phyloP scores from a whole-genome alignment of 352 stramenopile species.

The Phytophthora citricola region DNA sequence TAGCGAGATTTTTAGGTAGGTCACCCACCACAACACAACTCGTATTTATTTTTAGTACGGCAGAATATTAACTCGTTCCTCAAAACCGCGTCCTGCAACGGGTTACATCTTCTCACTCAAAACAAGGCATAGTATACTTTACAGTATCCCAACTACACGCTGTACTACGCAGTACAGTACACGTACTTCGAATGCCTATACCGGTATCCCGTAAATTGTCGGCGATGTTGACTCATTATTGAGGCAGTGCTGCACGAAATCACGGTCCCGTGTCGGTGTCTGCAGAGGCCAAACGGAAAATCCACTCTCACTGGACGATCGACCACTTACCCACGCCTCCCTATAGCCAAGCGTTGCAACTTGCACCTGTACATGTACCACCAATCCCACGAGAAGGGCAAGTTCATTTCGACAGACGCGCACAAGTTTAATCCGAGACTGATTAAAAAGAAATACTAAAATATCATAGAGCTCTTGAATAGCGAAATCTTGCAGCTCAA shows the following conservation, averaged over 20 bases:
- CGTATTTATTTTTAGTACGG: too few relatives aligned
- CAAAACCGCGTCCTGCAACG: too few relatives aligned
- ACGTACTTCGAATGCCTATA: not conserved
- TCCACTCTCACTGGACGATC: not conserved
- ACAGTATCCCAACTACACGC: too few relatives aligned
- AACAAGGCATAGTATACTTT: not conserved
- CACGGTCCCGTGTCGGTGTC: not conserved
- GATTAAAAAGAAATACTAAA: constrained; percentile 1
- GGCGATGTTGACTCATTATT: not conserved
- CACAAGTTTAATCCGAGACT: not conserved
- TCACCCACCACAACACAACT: too few relatives aligned
- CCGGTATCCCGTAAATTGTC: not conserved
- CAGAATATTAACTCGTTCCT: too few relatives aligned
- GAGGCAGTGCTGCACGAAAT: not conserved
- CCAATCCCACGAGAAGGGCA: not conserved
- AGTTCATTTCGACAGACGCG: constrained; percentile 1
- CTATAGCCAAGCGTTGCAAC: not conserved
- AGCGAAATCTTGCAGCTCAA: too few relatives aligned
- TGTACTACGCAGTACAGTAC: not conserved
- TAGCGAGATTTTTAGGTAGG: constrained; percentile 62
- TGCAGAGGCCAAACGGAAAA: not conserved
- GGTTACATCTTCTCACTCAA: not conserved
- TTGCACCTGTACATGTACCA: not conserved
- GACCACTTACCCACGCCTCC: constrained; percentile 2
- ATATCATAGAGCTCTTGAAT: too few relatives aligned